Percentiles rank a stretch among this genome's conserved stretches.
phyloP scores from a whole-genome alignment of 73 alveolate species.

The Symbiodinium pilosum region DNA sequence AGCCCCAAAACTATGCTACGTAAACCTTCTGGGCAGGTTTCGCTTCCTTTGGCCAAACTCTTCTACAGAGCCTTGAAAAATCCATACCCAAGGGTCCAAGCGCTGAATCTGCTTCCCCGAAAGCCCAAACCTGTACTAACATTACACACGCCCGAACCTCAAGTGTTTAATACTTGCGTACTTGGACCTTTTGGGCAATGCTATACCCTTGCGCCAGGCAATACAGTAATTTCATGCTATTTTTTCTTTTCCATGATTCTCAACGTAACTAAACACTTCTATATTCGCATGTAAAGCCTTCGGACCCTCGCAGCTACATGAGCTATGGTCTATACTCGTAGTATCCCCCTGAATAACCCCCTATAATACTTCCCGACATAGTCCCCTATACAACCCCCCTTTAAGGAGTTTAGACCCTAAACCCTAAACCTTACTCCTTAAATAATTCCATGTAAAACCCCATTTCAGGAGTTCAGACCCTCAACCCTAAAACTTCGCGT shows the following conservation, averaged over 20 bases:
- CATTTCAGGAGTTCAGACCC: background rate
- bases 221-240: too few species aligned
- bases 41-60: background rate
- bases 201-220: too few species aligned
- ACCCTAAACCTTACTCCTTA: background rate
- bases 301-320: background rate
- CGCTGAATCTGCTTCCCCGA: background rate
- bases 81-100: too few species aligned
- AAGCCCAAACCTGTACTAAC: too few species aligned
- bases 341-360: too few species aligned
- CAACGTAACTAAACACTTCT: background rate
- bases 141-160: too few species aligned
- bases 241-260: too few species aligned
- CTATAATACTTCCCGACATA: too few species aligned
- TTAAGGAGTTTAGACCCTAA: background rate
- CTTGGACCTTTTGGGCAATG: too few species aligned
- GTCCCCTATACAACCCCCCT: background rate
- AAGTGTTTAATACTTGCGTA: too few species aligned
- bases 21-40: background rate
- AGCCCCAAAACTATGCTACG: too few species aligned
- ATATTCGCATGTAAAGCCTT: background rate
- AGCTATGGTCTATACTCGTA: background rate
- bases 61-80: background rate
- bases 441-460: background rate
- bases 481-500: background rate